Base-by-base conservation (phyloP, 257 asterid species). In the Solanum clarkiae region DNA sequence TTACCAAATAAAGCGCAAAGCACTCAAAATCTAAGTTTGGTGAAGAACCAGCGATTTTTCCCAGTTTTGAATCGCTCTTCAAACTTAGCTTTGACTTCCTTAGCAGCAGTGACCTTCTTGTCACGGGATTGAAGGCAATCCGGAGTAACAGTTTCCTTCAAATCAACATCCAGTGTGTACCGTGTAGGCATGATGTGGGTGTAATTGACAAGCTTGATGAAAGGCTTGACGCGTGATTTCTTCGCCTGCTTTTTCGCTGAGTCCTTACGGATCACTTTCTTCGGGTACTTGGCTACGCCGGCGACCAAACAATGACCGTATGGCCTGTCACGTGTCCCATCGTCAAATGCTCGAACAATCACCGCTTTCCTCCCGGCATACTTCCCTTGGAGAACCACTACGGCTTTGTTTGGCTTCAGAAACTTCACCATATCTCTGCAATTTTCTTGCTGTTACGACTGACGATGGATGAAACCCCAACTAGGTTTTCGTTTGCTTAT, bases 151-250 rank as follows among this genome's bases (percentile, higher is more conserved):
- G 81, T 29, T 62, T 87, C 90, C 68, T 87, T 89, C 85, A 89
- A 85, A 36, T 89, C 91, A 11, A 89, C 90, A 54, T 89, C 91
- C 54, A 89, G 86, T 7, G 91, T 89, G 84, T 89, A 89, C 18
- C 91, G 88, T 4, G 91, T 89, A 8, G 91, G 91, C 91, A 89
- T 89, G 44, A 89, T 84, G 71, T 89, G 91, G n/a, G 81, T 89
- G 80, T 89, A 89, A 51, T 89, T 89, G 26, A 89, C 91, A 44
- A 86, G 70, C 86, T 87, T 89, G 66, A 89, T 29, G 72, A 89
- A 89, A 45, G 90, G 84, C 68, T 84, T 89, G 22, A 89, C 91
- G n/a, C 91, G 51, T 11, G 91, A 89, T 63, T 89, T 89, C 88
- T 89, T 89, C 12, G 91, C 91, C 80, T 89, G 91, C 81, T 89